Percentiles rank a stretch among this genome's conserved stretches.
These are phyloP conservation scores for Oryza longistaminata DNA, from an alignment of 176 grass and related monocot genomes.

Conservation along the genomic window DNA sequence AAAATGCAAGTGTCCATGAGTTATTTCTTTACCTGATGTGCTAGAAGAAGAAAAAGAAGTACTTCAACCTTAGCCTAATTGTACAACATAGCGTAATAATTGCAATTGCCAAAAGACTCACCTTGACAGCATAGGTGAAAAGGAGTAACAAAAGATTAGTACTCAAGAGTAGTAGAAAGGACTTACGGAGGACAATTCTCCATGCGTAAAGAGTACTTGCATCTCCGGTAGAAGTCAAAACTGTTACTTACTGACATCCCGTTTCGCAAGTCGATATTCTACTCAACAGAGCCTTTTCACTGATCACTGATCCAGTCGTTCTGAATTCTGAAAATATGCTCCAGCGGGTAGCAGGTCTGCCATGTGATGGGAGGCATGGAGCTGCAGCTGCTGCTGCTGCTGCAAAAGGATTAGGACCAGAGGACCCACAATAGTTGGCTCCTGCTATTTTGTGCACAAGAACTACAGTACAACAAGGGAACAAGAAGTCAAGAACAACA, in stretches of 20 bases:
- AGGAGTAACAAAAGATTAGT: background rate
- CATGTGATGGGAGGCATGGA: slow-evolving; percentile 40
- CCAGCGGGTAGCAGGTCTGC: slow-evolving; percentile 31
- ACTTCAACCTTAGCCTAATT: background rate
- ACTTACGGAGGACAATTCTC: background rate
- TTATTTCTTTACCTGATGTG: slow-evolving; percentile 4
- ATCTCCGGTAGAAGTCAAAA: slow-evolving; percentile 38
- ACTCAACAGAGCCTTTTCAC: slow-evolving; percentile 21
- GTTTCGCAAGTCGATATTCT: slow-evolving; percentile 43
- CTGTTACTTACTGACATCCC: slow-evolving; percentile 33
- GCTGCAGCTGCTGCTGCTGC: slow-evolving; percentile 22
- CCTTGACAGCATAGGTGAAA: slow-evolving; percentile 21
- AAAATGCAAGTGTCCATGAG: background rate
- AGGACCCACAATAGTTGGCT: slow-evolving; percentile 35
- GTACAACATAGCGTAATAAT: background rate
- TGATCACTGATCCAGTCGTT: slow-evolving; percentile 36
- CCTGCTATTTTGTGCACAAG: slow-evolving; percentile 42
- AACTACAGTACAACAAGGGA: slow-evolving; percentile 29
- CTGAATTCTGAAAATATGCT: slow-evolving; percentile 40
- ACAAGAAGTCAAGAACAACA: background rate
- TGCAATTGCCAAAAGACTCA: slow-evolving; percentile 9
- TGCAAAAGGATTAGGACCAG: slow-evolving; percentile 37
- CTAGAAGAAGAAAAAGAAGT: background rate
- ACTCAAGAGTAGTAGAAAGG: background rate
- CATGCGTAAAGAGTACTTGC: background rate